These are phyloP conservation scores for Aspergillus haitiensis DNA, from an alignment of 495 filamentous ascomycete genomes.

Conservation along the genomic window DNA sequence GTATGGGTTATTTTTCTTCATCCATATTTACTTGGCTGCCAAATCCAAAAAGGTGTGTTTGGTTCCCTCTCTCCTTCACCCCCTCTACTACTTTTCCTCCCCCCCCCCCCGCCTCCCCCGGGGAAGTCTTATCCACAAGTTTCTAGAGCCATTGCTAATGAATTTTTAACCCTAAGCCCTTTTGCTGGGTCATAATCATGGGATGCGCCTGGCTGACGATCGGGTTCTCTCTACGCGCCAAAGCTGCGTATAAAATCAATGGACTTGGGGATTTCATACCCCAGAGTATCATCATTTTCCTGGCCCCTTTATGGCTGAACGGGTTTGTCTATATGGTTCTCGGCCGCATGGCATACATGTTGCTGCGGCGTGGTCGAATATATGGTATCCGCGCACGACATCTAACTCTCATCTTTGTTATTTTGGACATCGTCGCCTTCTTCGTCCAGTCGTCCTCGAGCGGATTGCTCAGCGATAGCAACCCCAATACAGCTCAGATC, in stretches of 20 bases:
- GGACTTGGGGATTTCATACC: conserved; percentile 28
- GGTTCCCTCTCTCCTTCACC: background rate
- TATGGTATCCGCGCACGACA: conserved; percentile 13
- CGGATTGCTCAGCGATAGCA: background rate
- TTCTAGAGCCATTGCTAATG: background rate
- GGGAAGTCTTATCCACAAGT: conserved; percentile 30
- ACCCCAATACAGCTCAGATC: conserved; percentile 1
- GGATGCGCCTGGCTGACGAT: conserved; percentile 40
- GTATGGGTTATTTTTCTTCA: conserved; percentile 38
- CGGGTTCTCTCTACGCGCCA: background rate
- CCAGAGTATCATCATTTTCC: conserved; percentile 29
- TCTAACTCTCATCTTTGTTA: conserved; percentile 21
- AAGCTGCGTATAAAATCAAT: conserved; percentile 39
- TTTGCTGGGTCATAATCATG: conserved; percentile 55
- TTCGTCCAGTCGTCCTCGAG: background rate
- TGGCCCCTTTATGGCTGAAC: conserved; percentile 25
- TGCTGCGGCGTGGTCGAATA: conserved; percentile 16
- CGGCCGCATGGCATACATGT: conserved; percentile 26
- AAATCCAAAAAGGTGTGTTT: background rate
- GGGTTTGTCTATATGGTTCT: conserved; percentile 29
- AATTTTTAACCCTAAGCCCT: no score
- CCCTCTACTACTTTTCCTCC: no score
- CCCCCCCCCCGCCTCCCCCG: no score
- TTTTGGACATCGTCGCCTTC: conserved; percentile 19
- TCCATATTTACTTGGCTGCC: conserved; percentile 44